phyloP scores from a whole-genome alignment of 805 yeast genomes.

The Candida chilensis region DNA sequence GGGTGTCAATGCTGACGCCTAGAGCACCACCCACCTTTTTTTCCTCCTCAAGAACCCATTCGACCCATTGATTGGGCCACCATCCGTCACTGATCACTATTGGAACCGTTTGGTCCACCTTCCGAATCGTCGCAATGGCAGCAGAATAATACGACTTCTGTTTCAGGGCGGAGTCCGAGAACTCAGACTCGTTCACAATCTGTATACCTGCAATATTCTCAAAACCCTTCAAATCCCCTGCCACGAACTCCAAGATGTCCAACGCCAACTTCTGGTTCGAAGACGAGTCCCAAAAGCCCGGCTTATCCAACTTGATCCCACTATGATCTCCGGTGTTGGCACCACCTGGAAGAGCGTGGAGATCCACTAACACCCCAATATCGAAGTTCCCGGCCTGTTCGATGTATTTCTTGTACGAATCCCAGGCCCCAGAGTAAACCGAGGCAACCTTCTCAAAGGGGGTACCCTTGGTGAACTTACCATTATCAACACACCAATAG shows the following conservation, averaged over 20 bases:
- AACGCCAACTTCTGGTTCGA: conserved; percentile 34
- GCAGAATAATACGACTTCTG: conserved; percentile 56
- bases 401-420: conserved; percentile 38
- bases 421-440: conserved; percentile 76
- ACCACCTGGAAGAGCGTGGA: conserved; percentile 90
- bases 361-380: conserved; percentile 73
- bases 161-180: conserved; percentile 38
- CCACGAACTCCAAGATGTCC: conserved; percentile 48
- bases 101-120: conserved; percentile 49
- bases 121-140: conserved; percentile 54
- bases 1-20: conserved; percentile 76
- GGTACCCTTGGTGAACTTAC: conserved; percentile 46
- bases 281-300: conserved; percentile 55
- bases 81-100: conserved; percentile 87
- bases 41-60: conserved; percentile 45
- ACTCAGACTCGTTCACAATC: conserved; percentile 77
- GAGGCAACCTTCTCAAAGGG: conserved; percentile 44
- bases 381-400: conserved; percentile 48
- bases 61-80: conserved; percentile 77
- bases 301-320: conserved; percentile 51
- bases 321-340: conserved; percentile 84
- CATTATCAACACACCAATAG: conserved; percentile 77
- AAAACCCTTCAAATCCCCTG: conserved; percentile 40
- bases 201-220: conserved; percentile 80
- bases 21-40: conserved; percentile 21